Conservation (phyloP, 2,329 filamentous ascomycete genomes). For the Mycogone perniciosa region DNA sequence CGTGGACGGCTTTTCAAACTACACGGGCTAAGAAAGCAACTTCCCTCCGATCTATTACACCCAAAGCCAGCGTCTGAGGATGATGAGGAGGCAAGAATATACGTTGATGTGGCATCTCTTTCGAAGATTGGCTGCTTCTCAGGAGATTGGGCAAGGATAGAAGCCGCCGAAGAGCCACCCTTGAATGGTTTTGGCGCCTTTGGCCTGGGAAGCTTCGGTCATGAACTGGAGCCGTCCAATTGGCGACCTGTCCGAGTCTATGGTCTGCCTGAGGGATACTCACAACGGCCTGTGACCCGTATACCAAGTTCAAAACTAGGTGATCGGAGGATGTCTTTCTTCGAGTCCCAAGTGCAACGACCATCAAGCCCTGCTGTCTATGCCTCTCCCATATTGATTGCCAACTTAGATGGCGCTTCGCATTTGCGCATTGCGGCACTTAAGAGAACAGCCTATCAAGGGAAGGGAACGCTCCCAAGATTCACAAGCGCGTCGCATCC, state of each 20-base stretch:
- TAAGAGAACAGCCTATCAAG: slow-evolving; percentile 44
- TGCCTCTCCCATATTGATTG: slow-evolving; percentile 77
- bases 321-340: slow-evolving; percentile 53
- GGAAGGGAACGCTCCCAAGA: slow-evolving; percentile 48
- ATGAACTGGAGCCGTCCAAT: slow-evolving; percentile 51
- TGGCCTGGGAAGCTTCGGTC: slow-evolving; percentile 57
- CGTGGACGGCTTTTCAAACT: slow-evolving; percentile 78
- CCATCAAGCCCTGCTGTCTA: slow-evolving; percentile 58
- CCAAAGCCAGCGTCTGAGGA: slow-evolving; percentile 71
- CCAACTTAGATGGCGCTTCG: slow-evolving; percentile 73
- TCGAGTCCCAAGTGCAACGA: slow-evolving; percentile 61
- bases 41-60: slow-evolving; percentile 74
- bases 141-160: slow-evolving; percentile 89
- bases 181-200: slow-evolving; percentile 59
- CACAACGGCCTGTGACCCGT: slow-evolving; percentile 53
- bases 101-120: slow-evolving; percentile 80
- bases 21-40: slow-evolving; percentile 63
- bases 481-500: slow-evolving; percentile 50
- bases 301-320: slow-evolving; percentile 50
- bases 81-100: slow-evolving; percentile 84
- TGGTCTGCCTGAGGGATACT: slow-evolving; percentile 73
- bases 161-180: slow-evolving; percentile 68
- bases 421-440: slow-evolving; percentile 74
- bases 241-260: slow-evolving; percentile 88
- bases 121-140: slow-evolving; percentile 94